A percentile compares a stretch with the other conserved stretches of the same genome.
Conservation (phyloP, 805 yeast genomes). For the Teunomyces barrocoloradensis region DNA sequence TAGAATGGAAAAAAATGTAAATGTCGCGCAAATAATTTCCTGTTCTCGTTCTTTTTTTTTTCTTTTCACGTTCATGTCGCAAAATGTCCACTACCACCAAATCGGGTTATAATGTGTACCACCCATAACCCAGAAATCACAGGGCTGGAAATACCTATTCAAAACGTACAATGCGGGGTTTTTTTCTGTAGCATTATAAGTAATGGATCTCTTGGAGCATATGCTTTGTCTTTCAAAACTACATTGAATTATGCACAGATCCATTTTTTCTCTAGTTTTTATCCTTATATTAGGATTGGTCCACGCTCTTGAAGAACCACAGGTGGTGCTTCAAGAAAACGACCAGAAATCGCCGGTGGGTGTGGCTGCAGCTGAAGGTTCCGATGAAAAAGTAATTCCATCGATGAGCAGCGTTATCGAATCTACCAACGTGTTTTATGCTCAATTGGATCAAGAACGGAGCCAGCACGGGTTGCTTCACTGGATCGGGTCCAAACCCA, state of each 20-base stretch:
- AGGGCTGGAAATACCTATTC: background rate
- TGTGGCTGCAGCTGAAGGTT: background rate
- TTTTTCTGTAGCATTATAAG: background rate
- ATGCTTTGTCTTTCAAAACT: too few species aligned
- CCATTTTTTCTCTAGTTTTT: background rate
- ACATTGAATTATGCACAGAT: background rate
- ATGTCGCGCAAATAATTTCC: background rate
- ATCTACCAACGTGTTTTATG: background rate
- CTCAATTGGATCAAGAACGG: background rate
- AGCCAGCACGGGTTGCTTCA: background rate
- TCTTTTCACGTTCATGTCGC: slow-evolving; percentile 2
- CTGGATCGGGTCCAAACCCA: background rate
- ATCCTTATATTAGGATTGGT: background rate
- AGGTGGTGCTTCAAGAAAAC: background rate
- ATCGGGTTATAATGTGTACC: background rate
- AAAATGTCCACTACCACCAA: slow-evolving; percentile 1
- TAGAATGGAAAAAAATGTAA: background rate
- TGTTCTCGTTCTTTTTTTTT: background rate
- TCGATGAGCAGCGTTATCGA: background rate
- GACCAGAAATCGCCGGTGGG: background rate
- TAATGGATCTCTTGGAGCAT: background rate
- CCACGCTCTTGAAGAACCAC: background rate
- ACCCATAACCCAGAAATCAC: background rate
- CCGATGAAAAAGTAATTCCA: background rate
- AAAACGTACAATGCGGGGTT: background rate